Percentiles rank a stretch among this genome's conserved stretches.
Conservation (phyloP, 805 yeast species). For the Zygoascus biomembranicola region DNA sequence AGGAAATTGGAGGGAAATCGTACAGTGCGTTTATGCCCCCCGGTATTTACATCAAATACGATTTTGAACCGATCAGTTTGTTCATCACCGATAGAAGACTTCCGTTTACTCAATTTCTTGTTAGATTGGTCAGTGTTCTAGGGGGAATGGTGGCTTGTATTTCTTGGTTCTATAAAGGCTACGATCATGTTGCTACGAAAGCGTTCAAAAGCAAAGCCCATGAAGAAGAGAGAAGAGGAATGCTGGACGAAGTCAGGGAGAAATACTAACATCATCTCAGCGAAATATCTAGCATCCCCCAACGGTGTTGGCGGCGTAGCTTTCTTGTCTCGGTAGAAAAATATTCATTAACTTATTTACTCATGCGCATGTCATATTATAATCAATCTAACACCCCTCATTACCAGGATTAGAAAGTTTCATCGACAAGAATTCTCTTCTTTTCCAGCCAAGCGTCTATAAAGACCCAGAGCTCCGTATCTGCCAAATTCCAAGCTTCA, state of each 20-base stretch:
- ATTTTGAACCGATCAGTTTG: slow-evolving; percentile 80
- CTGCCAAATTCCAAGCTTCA: slow-evolving; percentile 16
- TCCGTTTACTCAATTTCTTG: slow-evolving; percentile 67
- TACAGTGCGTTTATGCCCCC: slow-evolving; percentile 37
- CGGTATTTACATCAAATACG: slow-evolving; percentile 76
- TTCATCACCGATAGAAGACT: slow-evolving; percentile 62
- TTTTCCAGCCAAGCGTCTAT: slow-evolving; percentile 2
- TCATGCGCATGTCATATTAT: background rate
- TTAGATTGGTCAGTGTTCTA: slow-evolving; percentile 67
- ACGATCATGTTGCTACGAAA: slow-evolving; percentile 33
- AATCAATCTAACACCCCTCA: background rate
- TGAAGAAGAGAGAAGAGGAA: background rate
- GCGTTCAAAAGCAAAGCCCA: background rate
- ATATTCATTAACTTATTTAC: background rate
- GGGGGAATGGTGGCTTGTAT: slow-evolving; percentile 74
- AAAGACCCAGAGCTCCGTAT: slow-evolving; percentile 18
- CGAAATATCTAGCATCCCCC: no score
- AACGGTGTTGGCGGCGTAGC: no score
- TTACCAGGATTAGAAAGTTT: background rate
- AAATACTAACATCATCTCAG: no score
- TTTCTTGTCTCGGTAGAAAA: background rate
- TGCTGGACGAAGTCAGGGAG: background rate
- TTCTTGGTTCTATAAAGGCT: slow-evolving; percentile 51
- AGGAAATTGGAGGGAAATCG: slow-evolving; percentile 15
- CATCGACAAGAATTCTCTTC: background rate